phyloP scores from a whole-genome alignment of 495 filamentous ascomycete species.

The Hypoxylon rickii region DNA sequence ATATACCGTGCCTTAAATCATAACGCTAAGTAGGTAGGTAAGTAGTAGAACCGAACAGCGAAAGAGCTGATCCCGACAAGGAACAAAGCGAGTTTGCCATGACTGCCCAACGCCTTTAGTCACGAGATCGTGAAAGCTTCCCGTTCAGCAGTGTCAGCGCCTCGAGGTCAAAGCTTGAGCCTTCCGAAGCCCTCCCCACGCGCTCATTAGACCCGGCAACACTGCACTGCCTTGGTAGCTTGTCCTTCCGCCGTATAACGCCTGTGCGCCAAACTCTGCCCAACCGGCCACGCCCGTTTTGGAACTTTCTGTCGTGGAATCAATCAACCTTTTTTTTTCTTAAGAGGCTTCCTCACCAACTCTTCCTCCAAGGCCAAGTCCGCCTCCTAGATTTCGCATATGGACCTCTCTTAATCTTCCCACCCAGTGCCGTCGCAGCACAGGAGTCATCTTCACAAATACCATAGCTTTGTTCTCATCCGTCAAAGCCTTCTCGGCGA shows the following conservation, averaged over 20 bases:
- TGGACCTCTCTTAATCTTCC: constrained; percentile 51
- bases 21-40: neutral
- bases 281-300: neutral
- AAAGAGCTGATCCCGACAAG: neutral
- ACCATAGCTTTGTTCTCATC: constrained; percentile 59
- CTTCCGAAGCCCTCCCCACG: neutral
- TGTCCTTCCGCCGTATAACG: constrained; percentile 7
- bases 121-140: constrained; percentile 2
- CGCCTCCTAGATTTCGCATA: constrained; percentile 42
- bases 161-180: constrained; percentile 4
- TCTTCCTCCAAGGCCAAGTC: constrained; percentile 32
- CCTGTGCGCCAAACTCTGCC: constrained; percentile 15
- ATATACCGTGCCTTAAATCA: too few relatives aligned
- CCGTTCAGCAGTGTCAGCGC: neutral
- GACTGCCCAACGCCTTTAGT: constrained; percentile 2
- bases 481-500: constrained; percentile 55
- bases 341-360: constrained; percentile 38
- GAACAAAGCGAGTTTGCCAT: neutral
- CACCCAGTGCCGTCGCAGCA: constrained; percentile 53
- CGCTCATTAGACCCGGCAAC: neutral
- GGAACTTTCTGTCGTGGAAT: neutral
- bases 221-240: neutral
- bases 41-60: neutral
- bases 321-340: neutral
- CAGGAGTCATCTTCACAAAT: constrained; percentile 56